These are phyloP conservation scores for Leptoxyphium fumago DNA, from an alignment of 2,329 filamentous ascomycete genomes.

Conservation along the genomic window DNA sequence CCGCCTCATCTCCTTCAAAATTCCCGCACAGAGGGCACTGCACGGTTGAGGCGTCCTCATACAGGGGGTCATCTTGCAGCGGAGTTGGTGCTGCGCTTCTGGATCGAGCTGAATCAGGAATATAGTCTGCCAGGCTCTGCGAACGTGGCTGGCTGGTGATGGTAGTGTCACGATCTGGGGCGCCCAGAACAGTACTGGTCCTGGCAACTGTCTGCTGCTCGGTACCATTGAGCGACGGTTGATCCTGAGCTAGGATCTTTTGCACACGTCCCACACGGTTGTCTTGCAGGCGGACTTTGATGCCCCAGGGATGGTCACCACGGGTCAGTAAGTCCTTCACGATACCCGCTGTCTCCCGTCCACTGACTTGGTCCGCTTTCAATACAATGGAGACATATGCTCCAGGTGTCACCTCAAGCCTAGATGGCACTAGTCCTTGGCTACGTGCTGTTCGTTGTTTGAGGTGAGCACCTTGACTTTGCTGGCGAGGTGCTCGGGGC, in stretches of 20 bases:
- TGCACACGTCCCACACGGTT: constrained; percentile 64
- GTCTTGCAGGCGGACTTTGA: constrained; percentile 61
- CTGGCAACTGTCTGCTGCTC: constrained; percentile 1
- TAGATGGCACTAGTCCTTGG: constrained; percentile 14
- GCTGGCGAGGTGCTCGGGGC: constrained; percentile 6
- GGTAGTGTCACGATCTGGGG: not conserved
- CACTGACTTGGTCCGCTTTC: constrained; percentile 62
- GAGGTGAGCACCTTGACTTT: constrained; percentile 2
- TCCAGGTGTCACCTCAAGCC: constrained; percentile 41
- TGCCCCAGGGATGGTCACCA: constrained; percentile 61
- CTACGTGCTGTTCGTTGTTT: constrained; percentile 1
- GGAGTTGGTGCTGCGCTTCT: too few species aligned
- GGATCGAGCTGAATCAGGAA: not conserved
- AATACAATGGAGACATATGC: constrained; percentile 56
- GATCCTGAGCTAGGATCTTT: constrained; percentile 29
- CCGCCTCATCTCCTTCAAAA: constrained; percentile 54
- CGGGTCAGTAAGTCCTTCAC: constrained; percentile 55
- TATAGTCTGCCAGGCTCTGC: constrained; percentile 2
- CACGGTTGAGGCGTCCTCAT: too few species aligned
- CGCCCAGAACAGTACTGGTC: constrained; percentile 1
- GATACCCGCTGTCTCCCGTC: constrained; percentile 51
- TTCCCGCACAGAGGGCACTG: constrained; percentile 49
- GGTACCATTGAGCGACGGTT: constrained; percentile 3
- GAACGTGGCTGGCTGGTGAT: not conserved
- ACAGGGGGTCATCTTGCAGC: too few species aligned